These are phyloP conservation scores for Xenoacremonium recifei DNA, from an alignment of 2,329 filamentous ascomycete genomes.

Conservation along the genomic window DNA sequence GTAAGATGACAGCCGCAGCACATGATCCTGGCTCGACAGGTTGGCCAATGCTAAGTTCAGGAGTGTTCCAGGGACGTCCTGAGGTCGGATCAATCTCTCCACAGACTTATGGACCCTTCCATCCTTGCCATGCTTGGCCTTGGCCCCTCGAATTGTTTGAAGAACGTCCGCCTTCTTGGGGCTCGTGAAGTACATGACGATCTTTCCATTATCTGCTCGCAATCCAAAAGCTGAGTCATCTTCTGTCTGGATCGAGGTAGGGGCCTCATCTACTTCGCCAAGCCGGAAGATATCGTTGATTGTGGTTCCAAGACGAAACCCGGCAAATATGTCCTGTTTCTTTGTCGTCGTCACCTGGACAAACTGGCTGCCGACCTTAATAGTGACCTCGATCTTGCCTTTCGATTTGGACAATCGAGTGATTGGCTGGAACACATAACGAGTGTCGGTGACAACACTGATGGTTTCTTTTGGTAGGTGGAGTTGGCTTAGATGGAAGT, in stretches of 20 bases:
- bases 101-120: constrained; percentile 58
- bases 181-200: constrained; percentile 71
- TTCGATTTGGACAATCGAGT: constrained; percentile 66
- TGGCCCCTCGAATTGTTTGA: constrained; percentile 61
- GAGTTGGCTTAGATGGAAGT: constrained; percentile 66
- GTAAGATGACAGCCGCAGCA: constrained; percentile 63
- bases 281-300: constrained; percentile 71
- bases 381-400: constrained; percentile 67
- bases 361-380: constrained; percentile 68
- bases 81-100: constrained; percentile 64
- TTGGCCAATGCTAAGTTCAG: constrained; percentile 68
- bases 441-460: constrained; percentile 64
- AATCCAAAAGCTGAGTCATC: constrained; percentile 68
- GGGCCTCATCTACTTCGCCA: constrained; percentile 65
- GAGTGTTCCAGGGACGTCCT: constrained; percentile 68
- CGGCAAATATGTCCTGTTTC: constrained; percentile 66
- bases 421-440: constrained; percentile 64
- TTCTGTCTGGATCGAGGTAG: constrained; percentile 62
- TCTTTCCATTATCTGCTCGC: constrained; percentile 66
- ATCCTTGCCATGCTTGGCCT: constrained; percentile 64
- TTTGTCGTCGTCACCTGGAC: constrained; percentile 68
- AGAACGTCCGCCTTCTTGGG: constrained; percentile 62
- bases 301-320: constrained; percentile 58
- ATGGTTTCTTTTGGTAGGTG: constrained; percentile 70
- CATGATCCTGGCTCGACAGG: constrained; percentile 59